Evolutionary conservation across 192 early-diverging fungal species (phyloP), one percentile per base, ranked within the genome.

Genomic region (Coemansia sp.): DNA sequence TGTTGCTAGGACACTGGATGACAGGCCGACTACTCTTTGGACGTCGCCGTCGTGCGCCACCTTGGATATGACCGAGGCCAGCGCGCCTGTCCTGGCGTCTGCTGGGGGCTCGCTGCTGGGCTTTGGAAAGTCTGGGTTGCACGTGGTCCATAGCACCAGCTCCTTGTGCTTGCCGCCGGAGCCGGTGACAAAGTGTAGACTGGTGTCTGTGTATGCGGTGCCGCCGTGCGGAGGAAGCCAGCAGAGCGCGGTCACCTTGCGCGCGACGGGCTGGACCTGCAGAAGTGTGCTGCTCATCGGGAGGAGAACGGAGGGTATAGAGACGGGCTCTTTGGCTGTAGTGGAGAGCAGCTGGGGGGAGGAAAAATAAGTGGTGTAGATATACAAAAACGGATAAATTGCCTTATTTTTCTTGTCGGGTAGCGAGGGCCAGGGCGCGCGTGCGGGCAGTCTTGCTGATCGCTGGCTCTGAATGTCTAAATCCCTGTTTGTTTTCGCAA

Each of bases 81-180:
- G 29, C 8, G 61, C 8, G n/a, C 23, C 28, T 11, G n/a, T 46
- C 27, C 11, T 28, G 25, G 48, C n/a, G 16, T 42, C 39, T 16
- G 39, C 9, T 16, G 30, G 11, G 19, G 58, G 45, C 19, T 34
- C 18, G 19, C 48, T 9, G 54, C 46, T 23, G 19, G 45, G 16
- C 24, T 62, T 18, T n/a, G 47, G 22, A 59, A 76, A 76, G 58
- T 82, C 79, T 0, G 72, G 79, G 45, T 76, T 76, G 10, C 13
- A 50, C 13, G 79, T 73, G 10, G 69, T 72, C 79, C 79, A 82
- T n/a, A 82, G 68, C 8, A 68, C 59, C 6, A 82, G 67, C 70
- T 82, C 79, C 34, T 71, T 62, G 61, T 69, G 62, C 24, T 69
- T 73, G 53, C 36, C 74, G 25, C 70, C 58, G 11, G 73, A 72